Evolutionary conservation across 2,329 filamentous ascomycete species (phyloP), one percentile per base, ranked within the genome.

Genomic region (Acephala macrosclerotiorum): DNA sequence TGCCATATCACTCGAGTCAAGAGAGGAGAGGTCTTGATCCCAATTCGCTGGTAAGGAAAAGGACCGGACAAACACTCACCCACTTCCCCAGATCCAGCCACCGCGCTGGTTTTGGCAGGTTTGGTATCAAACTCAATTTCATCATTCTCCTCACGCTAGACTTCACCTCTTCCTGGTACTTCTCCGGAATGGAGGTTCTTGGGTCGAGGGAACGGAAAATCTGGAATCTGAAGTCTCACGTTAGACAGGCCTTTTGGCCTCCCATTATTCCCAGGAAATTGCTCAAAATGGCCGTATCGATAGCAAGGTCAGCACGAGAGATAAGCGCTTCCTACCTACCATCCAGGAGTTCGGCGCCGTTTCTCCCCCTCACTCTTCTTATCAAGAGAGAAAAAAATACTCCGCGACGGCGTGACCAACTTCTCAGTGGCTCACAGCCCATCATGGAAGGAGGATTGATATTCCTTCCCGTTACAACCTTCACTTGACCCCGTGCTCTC

Each of bases 61-160:
- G n/a, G 20, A 18, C n/a, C 18, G 45, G 11, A 22, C 45, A 11
- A 45, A 45, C 42, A 45, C 42, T 7, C 18, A 45, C 20, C 45
- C 45, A 49, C 45, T 49, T 49, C 45, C 42, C 42, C 42, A n/a
- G 45, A 49, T 9, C 45, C 45, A 49, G 29, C 26, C 49, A 53
- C 8, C 3, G 49, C 18, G 18, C n/a, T 16, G 25, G 49, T 29
- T 16, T 53, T 29, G 22, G 49, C 25, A 33, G 29, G 11, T 14
- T n/a, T 26, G 26, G 18, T 25, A 22, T 11, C 45, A 22, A 16
- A 53, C 49, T 53, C 49, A 33, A 29, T 29, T 14, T 29, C 9
- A 29, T 29, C 9, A 29, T 26, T 29, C 9, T 18, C 26, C 6
- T 16, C 25, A 5, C n/a, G 7, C 49, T 33, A 4, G 8, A 14